phyloP scores from a whole-genome alignment of 2,329 filamentous ascomycete genomes.

The Fusarium fujikuroi region DNA sequence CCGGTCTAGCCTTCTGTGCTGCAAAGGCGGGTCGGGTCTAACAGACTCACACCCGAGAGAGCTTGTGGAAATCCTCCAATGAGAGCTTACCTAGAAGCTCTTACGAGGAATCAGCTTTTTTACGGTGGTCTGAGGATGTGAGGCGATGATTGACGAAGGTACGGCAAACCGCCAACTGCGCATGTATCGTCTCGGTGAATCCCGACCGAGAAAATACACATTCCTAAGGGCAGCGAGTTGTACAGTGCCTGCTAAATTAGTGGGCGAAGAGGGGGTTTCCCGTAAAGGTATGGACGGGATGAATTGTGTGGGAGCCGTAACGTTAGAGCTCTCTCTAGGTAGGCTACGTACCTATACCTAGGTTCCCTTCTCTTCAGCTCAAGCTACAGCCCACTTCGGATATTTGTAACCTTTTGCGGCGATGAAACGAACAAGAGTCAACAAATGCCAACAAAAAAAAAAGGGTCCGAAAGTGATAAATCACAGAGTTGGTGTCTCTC shows the following conservation, averaged over 20 bases:
- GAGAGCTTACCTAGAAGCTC: slow-evolving; percentile 4
- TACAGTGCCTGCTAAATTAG: background rate
- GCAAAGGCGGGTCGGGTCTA: slow-evolving; percentile 31
- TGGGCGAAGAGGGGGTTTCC: slow-evolving; percentile 17
- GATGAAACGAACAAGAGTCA: background rate
- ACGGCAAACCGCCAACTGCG: slow-evolving; percentile 9
- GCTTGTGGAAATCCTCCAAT: slow-evolving; percentile 35
- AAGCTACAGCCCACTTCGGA: slow-evolving; percentile 39
- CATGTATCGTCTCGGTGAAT: slow-evolving; percentile 15
- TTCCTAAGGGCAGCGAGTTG: slow-evolving; percentile 12
- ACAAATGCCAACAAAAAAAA: background rate
- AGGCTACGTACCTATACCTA: too few relatives aligned
- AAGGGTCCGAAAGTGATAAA: background rate
- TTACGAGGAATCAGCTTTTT: slow-evolving; percentile 17
- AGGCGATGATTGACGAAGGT: slow-evolving; percentile 12
- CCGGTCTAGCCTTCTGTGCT: slow-evolving; percentile 11
- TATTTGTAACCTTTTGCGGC: slow-evolving; percentile 16
- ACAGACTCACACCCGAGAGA: slow-evolving; percentile 17
- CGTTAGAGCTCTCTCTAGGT: background rate
- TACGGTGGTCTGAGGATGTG: slow-evolving; percentile 33
- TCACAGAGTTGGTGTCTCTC: background rate
- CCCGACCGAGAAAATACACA: slow-evolving; percentile 19
- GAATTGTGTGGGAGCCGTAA: slow-evolving; percentile 9
- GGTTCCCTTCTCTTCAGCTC: slow-evolving; percentile 29
- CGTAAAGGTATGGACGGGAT: background rate